A percentile compares a stretch with the other conserved stretches of the same genome.
Conservation (phyloP, 1,139 yeast species). For the Hemisphaericaspora xylanilytica region DNA sequence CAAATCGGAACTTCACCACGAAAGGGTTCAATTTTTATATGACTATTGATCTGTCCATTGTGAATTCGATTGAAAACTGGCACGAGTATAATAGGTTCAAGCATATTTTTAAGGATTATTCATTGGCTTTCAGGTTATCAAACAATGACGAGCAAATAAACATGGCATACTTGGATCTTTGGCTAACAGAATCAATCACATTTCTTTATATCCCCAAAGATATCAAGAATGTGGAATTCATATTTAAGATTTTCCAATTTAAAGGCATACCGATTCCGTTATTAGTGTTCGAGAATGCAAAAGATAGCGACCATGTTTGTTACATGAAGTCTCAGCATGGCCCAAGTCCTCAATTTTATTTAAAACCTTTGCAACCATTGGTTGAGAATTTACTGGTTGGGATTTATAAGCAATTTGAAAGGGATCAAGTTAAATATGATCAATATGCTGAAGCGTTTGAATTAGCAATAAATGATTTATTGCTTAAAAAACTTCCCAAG, state of each 20-base stretch:
- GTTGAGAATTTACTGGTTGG: slow-evolving; percentile 51
- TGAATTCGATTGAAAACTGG: slow-evolving; percentile 3
- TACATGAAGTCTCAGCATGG: slow-evolving; percentile 1
- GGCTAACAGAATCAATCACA: slow-evolving; percentile 9
- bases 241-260: slow-evolving; percentile 2
- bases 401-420: slow-evolving; percentile 68
- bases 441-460: slow-evolving; percentile 66
- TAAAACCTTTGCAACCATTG: slow-evolving; percentile 69
- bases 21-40: slow-evolving; percentile 1
- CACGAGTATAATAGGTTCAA: slow-evolving; percentile 1
- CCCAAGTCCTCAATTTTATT: slow-evolving; percentile 7
- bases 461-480: slow-evolving; percentile 46
- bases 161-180: slow-evolving; percentile 1
- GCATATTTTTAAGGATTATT: slow-evolving; percentile 1
- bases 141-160: neutral
- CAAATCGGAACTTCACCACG: neutral
- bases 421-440: slow-evolving; percentile 64
- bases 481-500: neutral
- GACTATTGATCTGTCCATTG: neutral
- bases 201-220: slow-evolving; percentile 3
- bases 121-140: slow-evolving; percentile 1
- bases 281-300: slow-evolving; percentile 4
- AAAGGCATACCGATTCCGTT: slow-evolving; percentile 5
- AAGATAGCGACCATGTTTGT: neutral
- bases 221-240: neutral